A percentile compares a stretch with the other conserved stretches of the same genome.
Conservation (phyloP, 2,329 filamentous ascomycete species). For the Fusarium tanahbumbuense region DNA sequence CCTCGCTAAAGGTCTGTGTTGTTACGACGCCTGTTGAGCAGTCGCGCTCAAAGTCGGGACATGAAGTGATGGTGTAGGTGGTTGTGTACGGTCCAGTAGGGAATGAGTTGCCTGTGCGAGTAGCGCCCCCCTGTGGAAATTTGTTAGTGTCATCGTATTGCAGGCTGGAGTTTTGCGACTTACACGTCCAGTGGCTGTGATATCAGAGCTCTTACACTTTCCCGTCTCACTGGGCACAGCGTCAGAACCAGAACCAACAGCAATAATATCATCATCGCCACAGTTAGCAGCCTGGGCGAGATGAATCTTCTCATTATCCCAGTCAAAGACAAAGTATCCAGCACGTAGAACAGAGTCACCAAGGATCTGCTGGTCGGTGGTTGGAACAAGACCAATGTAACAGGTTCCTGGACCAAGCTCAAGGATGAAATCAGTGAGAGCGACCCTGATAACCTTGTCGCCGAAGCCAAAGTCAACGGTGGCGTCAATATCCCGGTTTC, state of each 20-base stretch:
- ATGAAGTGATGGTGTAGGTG: conserved; percentile 47
- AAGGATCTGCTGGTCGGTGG: conserved; percentile 57
- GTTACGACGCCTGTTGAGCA: conserved; percentile 45
- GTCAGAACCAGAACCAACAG: conserved; percentile 49
- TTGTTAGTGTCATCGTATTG: not conserved
- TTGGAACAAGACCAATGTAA: conserved; percentile 56
- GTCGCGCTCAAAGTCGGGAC: conserved; percentile 37
- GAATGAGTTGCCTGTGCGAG: conserved; percentile 14
- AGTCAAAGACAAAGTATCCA: conserved; percentile 61
- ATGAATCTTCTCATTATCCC: conserved; percentile 57
- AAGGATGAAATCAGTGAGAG: conserved; percentile 63
- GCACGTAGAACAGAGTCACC: conserved; percentile 58
- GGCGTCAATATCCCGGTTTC: conserved; percentile 50
- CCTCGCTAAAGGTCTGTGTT: conserved; percentile 41
- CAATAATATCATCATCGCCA: conserved; percentile 53
- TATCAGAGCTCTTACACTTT: conserved; percentile 52
- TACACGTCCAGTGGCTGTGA: conserved; percentile 21
- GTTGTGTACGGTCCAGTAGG: conserved; percentile 41
- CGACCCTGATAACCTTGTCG: conserved; percentile 55
- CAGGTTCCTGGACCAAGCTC: conserved; percentile 55
- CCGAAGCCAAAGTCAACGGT: conserved; percentile 63
- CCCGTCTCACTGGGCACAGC: conserved; percentile 52
- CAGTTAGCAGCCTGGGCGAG: conserved; percentile 57
- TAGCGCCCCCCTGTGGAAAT: conserved; percentile 11
- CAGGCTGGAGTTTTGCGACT: not conserved